Evolutionary conservation across 2,329 filamentous ascomycete species (phyloP).

Genomic region (Aspergillus phoenicis): DNA sequence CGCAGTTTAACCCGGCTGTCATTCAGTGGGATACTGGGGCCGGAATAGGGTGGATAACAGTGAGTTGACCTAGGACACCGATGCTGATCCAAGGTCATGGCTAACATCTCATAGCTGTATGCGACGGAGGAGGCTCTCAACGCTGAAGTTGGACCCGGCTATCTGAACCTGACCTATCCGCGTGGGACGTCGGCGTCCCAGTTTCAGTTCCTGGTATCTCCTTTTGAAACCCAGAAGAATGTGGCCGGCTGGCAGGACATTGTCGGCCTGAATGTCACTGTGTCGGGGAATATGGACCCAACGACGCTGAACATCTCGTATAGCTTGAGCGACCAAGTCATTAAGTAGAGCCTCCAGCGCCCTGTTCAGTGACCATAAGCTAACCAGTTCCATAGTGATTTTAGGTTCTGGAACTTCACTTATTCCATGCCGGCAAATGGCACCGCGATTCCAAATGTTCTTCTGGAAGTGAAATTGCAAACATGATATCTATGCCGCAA

Average conservation of each 20-base stretch:
- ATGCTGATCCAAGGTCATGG: background rate
- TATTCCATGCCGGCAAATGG: no score
- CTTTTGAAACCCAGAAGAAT: background rate
- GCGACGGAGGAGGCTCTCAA: background rate
- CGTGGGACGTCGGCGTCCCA: background rate
- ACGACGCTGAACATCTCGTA: no score
- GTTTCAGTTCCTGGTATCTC: background rate
- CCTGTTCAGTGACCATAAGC: no score
- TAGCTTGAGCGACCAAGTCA: no score
- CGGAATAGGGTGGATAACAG: background rate
- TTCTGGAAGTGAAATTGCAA: no score
- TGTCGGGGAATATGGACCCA: no score
- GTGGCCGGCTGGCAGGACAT: background rate
- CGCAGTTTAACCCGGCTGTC: conserved; percentile 61
- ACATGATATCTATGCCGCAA: no score
- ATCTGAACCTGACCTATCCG: background rate
- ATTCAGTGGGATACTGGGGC: conserved; percentile 54
- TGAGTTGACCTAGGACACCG: background rate
- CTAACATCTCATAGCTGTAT: background rate
- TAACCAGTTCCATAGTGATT: no score
- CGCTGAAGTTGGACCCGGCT: background rate
- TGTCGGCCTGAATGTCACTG: background rate
- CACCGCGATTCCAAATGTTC: no score
- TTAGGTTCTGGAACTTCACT: no score
- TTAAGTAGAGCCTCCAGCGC: no score